Conservation (phyloP, 164 flowering plant species). For the Nymphaea colorata region DNA sequence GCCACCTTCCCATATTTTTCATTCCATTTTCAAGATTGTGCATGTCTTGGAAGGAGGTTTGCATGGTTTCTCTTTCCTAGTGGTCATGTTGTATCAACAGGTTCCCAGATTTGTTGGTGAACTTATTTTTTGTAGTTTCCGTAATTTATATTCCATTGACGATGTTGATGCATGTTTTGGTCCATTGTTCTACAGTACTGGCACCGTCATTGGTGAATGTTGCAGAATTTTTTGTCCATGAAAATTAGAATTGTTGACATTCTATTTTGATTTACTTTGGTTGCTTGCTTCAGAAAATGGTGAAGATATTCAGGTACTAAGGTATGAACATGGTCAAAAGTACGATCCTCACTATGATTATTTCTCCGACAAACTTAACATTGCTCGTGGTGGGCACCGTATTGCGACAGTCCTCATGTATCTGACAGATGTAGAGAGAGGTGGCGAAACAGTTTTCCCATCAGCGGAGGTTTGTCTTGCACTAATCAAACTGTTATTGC, state of each 20-base stretch:
- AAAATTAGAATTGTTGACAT: neutral
- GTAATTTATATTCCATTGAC: too few relatives aligned
- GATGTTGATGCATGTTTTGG: too few relatives aligned
- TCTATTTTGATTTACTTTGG: neutral
- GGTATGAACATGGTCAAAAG: slow-evolving; percentile 87
- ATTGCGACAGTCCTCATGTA: slow-evolving; percentile 93
- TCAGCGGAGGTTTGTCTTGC: slow-evolving; percentile 66
- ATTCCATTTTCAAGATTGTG: neutral
- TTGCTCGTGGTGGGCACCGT: slow-evolving; percentile 92
- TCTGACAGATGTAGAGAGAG: slow-evolving; percentile 72
- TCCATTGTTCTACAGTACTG: too few relatives aligned
- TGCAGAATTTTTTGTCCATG: too few relatives aligned
- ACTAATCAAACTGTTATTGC: neutral
- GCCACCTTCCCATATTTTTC: neutral
- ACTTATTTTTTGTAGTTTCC: too few relatives aligned
- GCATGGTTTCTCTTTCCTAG: neutral
- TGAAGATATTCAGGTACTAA: slow-evolving; percentile 84
- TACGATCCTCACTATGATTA: slow-evolving; percentile 93
- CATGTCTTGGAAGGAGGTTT: neutral
- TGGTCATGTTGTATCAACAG: neutral
- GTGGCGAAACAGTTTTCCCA: slow-evolving; percentile 98
- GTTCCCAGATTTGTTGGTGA: neutral
- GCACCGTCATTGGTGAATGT: too few relatives aligned
- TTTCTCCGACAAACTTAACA: slow-evolving; percentile 71
- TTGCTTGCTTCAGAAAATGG: slow-evolving; percentile 59